Base-by-base conservation (phyloP, 202 grass and related monocot genomes). In the Zoysia matrella region DNA sequence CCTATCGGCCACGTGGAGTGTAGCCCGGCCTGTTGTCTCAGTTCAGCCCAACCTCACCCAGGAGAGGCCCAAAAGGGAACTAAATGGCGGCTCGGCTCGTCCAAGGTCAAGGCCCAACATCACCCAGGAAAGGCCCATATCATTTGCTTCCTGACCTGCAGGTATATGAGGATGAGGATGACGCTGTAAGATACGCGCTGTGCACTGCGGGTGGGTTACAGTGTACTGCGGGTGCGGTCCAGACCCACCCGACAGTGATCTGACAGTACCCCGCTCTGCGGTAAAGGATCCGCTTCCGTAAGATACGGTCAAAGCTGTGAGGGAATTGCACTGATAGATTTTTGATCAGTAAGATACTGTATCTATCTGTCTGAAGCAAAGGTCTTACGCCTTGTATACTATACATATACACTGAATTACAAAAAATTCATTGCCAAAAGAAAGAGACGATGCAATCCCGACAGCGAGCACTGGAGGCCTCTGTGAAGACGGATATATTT, bases 81-180 rank as follows among this genome's bases (percentile, higher is more conserved):
- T 16, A 22, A 22, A 22, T 22, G 22, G 22, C 22, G 22, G 22
- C 22, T 22, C 22, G 22, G 22, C 22, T 22, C 22, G 22, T 22
- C 22, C 22, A 22, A 22, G 22, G 22, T 22, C 22, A 22, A 22
- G 22, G 22, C 22, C 22, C 22, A 22, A 22, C 22, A 22, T 22
- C 22, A 22, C 22, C 22, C 0, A 22, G 22, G 22, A 22, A 0
- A 22, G 22, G 22, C 22, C 22, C 22, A 22, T 22, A 36, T n/a
- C 40, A 52, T 40, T 11, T 5, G 0, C 18, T 39, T 15, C 18
- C 13, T 77, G 15, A 72, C 1, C 12, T 22, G 52, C 84, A 98
- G 96, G 72, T 98, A 55, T 98, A 95, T 76, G 96, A 98, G 90
- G 96, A 95, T 42, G 74, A 95, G 84, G 78, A 92, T 54, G 96